Base-by-base conservation (phyloP, 2,329 filamentous ascomycete species). In the Calonectria ilicicola region DNA sequence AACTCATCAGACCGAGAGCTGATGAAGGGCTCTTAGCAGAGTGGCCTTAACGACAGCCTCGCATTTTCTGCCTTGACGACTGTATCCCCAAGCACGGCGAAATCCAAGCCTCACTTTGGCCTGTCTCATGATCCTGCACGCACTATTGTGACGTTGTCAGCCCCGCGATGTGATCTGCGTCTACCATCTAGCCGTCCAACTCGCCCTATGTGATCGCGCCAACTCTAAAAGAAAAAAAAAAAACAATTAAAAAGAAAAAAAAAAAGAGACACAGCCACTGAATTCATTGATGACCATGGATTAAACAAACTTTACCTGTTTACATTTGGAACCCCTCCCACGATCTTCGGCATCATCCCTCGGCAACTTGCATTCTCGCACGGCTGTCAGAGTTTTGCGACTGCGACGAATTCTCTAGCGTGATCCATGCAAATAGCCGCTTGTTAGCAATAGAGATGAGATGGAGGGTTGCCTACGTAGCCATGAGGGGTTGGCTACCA, bases 121-220 rank as follows among this genome's bases (percentile, higher is more conserved):
- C 42, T 21, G 32, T 62, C 49, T 67, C 46, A 32, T 66, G 44
- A 58, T 67, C 12, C 29, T 47, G 29, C 46, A 5, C 23, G 17
- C 21, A 47, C 46, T 58, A 49, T 47, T n/a, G 46, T 19, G 38
- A 62, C 40, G 38, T 56, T 46, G 58, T 67, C 56, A 49, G 64
- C 66, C 66, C 69, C 64, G 47, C 56, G 64, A 67, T 67, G 46
- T 56, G 56, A 67, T 62, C 49, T 42, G 63, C 35, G 46, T 46
- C 44, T 38, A 29, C 27, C 40, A 19, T 35, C 40, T 23, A 23
- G 51, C 42, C 51, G 46, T 27, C 60, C 64, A 38, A 38, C 42
- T 64, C 29, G 21, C 42, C n/a, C 53, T 63, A 56, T 49, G 44
- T 38, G 47, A 26, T 47, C 51, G 49, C 38, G 58, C 38, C 40